Base-by-base conservation (phyloP, 768 basidiomycete species). In the Phallus indusiatus region DNA sequence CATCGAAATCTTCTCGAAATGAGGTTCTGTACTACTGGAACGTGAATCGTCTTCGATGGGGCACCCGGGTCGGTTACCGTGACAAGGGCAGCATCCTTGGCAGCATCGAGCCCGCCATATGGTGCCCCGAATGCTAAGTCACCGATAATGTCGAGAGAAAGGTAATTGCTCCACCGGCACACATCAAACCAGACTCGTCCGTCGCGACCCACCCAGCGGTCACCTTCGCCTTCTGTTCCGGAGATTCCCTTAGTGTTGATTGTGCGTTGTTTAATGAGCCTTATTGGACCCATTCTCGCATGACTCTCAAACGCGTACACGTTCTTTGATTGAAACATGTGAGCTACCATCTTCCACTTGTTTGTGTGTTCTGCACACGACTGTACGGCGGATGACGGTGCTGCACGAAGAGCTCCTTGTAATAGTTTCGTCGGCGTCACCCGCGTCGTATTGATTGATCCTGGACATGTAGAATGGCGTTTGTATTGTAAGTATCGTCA, bases 331-430 rank as follows among this genome's bases (percentile, higher is more conserved):
- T 85, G 85, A 71, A 90, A 90, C 65, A 90, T 85, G 67, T 89
- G 83, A 0, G 89, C 85, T 49, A 95, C 81, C 61, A 96, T 89
- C 74, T 95, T 95, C 74, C 91, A 84, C 73, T 94, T 95, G 47
- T 92, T 82, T 6, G 88, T 78, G 68, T 95, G 92, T 59, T 91
- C 88, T 5, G 72, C 67, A 35, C 90, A 81, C 66, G 87, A 81
- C 49, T 89, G 86, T 88, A 69, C 84, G 79, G 34, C 73, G 74
- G 59, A 88, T 87, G 33, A 84, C 84, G 22, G 90, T 86, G 64
- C 91, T 90, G 6, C n/a, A n/a, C n/a, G n/a, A n/a, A n/a, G n/a
- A n/a, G n/a, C n/a, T n/a, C n/a, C n/a, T n/a, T n/a, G n/a, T n/a
- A n/a, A n/a, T n/a, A n/a, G n/a, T n/a, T n/a, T n/a, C n/a, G n/a